Evolutionary conservation across 441 rosid genomes (phyloP).

Genomic region (Geranium incanum): DNA sequence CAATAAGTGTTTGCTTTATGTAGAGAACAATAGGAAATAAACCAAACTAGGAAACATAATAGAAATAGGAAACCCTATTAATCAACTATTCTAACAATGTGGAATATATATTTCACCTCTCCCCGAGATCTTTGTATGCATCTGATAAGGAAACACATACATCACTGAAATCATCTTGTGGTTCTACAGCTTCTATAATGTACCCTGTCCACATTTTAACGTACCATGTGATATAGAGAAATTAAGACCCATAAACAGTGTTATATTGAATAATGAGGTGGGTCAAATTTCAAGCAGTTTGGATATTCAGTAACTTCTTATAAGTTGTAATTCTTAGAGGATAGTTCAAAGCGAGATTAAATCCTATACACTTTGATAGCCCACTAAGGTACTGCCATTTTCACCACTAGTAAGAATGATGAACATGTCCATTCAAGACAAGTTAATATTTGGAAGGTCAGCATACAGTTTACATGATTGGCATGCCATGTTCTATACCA

Average conservation of each 20-base stretch:
- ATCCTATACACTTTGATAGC: neutral
- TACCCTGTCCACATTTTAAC: neutral
- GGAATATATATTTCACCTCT: no score
- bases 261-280: neutral
- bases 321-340: neutral
- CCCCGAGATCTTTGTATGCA: neutral
- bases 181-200: neutral
- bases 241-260: neutral
- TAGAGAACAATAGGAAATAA: no score
- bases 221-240: neutral
- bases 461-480: no score
- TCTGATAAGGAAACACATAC: neutral
- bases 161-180: neutral
- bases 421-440: neutral
- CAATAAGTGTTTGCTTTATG: no score
- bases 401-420: neutral
- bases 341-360: neutral
- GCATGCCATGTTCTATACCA: no score
- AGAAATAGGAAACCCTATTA: no score
- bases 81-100: no score
- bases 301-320: neutral
- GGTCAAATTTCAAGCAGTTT: neutral
- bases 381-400: neutral
- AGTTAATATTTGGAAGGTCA: no score
- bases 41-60: no score